phyloP scores from a whole-genome alignment of 441 rosid genomes.

The Adansonia gregorii region DNA sequence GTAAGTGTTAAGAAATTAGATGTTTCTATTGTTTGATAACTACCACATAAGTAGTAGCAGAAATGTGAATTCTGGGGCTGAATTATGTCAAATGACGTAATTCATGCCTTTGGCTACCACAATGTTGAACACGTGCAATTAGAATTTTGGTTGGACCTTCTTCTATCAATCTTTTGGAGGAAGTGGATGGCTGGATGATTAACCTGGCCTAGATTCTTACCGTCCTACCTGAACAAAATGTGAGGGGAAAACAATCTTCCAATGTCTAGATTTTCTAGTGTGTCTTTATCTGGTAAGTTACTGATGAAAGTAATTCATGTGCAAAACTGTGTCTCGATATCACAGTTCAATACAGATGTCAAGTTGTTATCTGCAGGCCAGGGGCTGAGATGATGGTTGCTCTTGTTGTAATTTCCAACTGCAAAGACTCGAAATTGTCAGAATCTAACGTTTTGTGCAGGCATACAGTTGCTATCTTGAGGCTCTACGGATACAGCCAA shows the following conservation, averaged over 20 bases:
- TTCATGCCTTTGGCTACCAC: slow-evolving; percentile 18
- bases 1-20: slow-evolving; percentile 56
- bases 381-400: slow-evolving; percentile 85
- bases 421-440: slow-evolving; percentile 72
- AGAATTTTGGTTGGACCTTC: slow-evolving; percentile 24
- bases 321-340: slow-evolving; percentile 70
- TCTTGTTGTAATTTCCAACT: slow-evolving; percentile 78
- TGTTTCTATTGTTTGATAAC: slow-evolving; percentile 27
- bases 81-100: neutral
- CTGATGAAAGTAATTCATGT: slow-evolving; percentile 72
- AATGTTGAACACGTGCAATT: slow-evolving; percentile 21
- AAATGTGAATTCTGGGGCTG: slow-evolving; percentile 16
- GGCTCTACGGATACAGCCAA: slow-evolving; percentile 95
- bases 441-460: slow-evolving; percentile 90
- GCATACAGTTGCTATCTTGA: slow-evolving; percentile 95
- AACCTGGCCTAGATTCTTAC: slow-evolving; percentile 36
- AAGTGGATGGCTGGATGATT: slow-evolving; percentile 22
- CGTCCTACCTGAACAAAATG: slow-evolving; percentile 22
- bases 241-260: slow-evolving; percentile 36
- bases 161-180: slow-evolving; percentile 27
- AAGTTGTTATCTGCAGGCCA: slow-evolving; percentile 74
- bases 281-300: slow-evolving; percentile 49
- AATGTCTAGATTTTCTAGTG: slow-evolving; percentile 25
- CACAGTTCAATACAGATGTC: slow-evolving; percentile 74
- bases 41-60: neutral